Percentiles rank a stretch among this genome's conserved stretches.
Conservation (phyloP, 139 green algal genomes). For the Tetraselmis chui region DNA sequence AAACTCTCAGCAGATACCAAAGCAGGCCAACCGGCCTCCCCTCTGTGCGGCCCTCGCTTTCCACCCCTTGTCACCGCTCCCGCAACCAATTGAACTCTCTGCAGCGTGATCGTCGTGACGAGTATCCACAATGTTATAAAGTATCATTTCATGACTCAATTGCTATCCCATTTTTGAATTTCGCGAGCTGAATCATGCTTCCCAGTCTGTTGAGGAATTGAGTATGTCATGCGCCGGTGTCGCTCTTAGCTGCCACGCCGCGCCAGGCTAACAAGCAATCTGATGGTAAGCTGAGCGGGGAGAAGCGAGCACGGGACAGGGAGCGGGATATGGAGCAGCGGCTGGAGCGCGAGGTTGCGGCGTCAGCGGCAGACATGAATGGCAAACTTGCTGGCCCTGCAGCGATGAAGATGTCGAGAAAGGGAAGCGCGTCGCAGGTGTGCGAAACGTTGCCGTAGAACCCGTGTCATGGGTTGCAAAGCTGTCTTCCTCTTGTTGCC, state of each 20-base stretch:
- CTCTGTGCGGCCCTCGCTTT: neutral
- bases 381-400: neutral
- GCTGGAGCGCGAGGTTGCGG: neutral
- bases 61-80: neutral
- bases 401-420: neutral
- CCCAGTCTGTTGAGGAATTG: no score
- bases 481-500: neutral
- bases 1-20: neutral
- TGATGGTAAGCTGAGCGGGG: neutral
- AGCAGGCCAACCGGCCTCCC: neutral
- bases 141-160: no score
- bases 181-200: no score
- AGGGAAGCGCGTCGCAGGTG: neutral
- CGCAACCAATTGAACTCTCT: neutral
- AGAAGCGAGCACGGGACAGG: neutral
- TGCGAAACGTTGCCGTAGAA: no score
- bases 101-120: no score
- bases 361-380: neutral
- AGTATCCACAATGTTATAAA: no score
- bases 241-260: neutral
- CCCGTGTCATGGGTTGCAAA: no score
- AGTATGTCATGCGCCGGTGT: no score
- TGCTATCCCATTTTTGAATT: no score
- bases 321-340: neutral
- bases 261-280: neutral